Evolutionary conservation across 2,329 filamentous ascomycete species (phyloP), one percentile per base, ranked within the genome.

Genomic region (Bipolaris zeicola): DNA sequence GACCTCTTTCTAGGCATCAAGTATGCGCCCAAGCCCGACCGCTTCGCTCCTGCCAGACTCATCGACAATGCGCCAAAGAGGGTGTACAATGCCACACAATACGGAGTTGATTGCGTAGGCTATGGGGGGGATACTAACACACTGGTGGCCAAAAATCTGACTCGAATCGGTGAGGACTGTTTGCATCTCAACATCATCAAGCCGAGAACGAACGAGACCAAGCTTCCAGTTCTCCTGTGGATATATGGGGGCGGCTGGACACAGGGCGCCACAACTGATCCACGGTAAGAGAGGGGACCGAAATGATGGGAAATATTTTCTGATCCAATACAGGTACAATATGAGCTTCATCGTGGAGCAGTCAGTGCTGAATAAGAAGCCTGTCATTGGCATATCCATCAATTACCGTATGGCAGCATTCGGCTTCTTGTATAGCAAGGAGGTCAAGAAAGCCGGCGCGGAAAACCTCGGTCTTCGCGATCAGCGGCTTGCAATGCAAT

Each of bases 391-490:
- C 1, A 65, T 73, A 13, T 71, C 80, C 0, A 75, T 83, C 14
- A 82, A 81, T 11, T 83, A 83, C 50, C 77, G 76, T 16, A 72
- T 82, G 52, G 81, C 81, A 26, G 66, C 81, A 0, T 82, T 83
- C 38, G 81, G 81, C 0, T 83, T 83, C 58, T 65, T 83, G 3
- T 77, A 79, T 1, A 76, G 79, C 2, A 55, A 73, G 3, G 75
- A 78, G 10, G 69, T 81, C 3, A 65, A 76, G 22, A 66, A 69
- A 3, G 62, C 68, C 4, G 69, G 70, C 4, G 69, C 67, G 2
- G 68, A 78, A 1, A 81, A 81, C 52, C 83, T 77, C 1, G 88
- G 87, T 0, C 72, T 90, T 5, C 77, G 87, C 3, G 87, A 90
- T 62, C 86, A 90, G 69, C 78, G 85, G 5, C 78, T 82, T 11